A percentile compares a stretch with the other conserved stretches of the same genome.
Conservation (phyloP, 192 early-diverging fungal species). For the Linnemannia zychae region DNA sequence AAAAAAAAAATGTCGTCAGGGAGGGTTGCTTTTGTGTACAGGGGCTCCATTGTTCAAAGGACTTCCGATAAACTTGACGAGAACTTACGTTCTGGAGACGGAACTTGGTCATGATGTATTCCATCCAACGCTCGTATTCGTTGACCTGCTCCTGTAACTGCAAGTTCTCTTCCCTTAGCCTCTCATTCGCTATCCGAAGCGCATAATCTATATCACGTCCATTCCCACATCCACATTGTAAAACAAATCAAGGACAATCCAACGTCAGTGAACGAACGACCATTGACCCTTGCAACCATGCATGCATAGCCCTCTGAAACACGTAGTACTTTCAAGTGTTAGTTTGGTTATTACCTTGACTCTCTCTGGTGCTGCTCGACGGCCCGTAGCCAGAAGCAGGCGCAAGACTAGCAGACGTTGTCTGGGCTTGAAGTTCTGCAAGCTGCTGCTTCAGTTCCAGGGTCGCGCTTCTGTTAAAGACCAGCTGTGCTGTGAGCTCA, state of each 20-base stretch:
- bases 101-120: constrained; percentile 51
- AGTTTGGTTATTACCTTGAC: neutral
- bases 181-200: constrained; percentile 45
- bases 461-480: constrained; percentile 55
- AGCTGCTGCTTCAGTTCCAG: constrained; percentile 52
- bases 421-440: constrained; percentile 46
- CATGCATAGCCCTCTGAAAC: too few relatives aligned
- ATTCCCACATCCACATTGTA: neutral
- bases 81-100: constrained; percentile 48
- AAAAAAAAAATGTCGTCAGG: neutral
- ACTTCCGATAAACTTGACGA: neutral
- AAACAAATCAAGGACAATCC: neutral
- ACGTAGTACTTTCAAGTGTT: neutral
- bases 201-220: constrained; percentile 5
- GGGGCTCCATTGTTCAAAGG: neutral
- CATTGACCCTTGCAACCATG: too few relatives aligned
- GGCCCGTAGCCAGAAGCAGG: neutral
- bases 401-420: neutral
- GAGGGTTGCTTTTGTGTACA: neutral
- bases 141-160: constrained; percentile 46
- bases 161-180: constrained; percentile 35
- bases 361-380: too few relatives aligned
- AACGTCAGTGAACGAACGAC: too few relatives aligned
- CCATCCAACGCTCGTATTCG: constrained; percentile 51
- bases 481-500: constrained; percentile 58